Percentiles rank a stretch among this genome's conserved stretches.
These are phyloP conservation scores for Cystobasidium tubakii DNA, from an alignment of 768 basidiomycete species.

Conservation along the genomic window DNA sequence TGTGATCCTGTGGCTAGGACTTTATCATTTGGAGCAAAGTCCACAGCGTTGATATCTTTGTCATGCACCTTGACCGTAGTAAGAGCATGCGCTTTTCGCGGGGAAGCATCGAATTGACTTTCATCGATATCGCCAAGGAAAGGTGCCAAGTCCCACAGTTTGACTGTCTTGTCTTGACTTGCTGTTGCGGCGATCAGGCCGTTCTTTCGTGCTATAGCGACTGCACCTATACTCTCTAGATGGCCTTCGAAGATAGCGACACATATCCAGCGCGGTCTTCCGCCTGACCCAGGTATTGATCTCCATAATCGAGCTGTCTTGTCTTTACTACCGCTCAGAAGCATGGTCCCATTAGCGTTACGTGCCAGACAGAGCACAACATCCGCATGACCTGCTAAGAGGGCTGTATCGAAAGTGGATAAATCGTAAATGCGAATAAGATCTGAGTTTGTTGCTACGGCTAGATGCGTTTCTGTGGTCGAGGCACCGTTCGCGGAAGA, in stretches of 20 bases:
- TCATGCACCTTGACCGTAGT: slow-evolving; percentile 88
- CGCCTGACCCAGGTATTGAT: slow-evolving; percentile 40
- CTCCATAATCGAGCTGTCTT: slow-evolving; percentile 80
- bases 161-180: slow-evolving; percentile 93
- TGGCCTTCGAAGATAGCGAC: slow-evolving; percentile 87
- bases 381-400: slow-evolving; percentile 81
- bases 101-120: slow-evolving; percentile 34
- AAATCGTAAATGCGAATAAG: slow-evolving; percentile 83
- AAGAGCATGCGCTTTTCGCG: slow-evolving; percentile 55
- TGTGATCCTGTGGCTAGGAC: slow-evolving; percentile 90
- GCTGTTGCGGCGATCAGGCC: slow-evolving; percentile 78
- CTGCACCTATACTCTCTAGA: slow-evolving; percentile 82
- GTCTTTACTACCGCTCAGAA: slow-evolving; percentile 93
- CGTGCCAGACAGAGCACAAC: slow-evolving; percentile 81
- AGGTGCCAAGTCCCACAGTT: slow-evolving; percentile 84
- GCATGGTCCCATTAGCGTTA: slow-evolving; percentile 60
- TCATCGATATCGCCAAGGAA: slow-evolving; percentile 35
- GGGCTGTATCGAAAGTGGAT: slow-evolving; percentile 68
- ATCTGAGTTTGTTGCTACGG: slow-evolving; percentile 95
- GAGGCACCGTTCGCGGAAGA: slow-evolving; percentile 42
- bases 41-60: slow-evolving; percentile 96
- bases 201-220: slow-evolving; percentile 67
- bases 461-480: slow-evolving; percentile 64
- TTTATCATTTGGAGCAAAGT: slow-evolving; percentile 80
- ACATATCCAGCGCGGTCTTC: slow-evolving; percentile 58